A percentile compares a stretch with the other conserved stretches of the same genome.
Conservation (phyloP, 2,329 filamentous ascomycete species). For the Fusarium austroafricanum region DNA sequence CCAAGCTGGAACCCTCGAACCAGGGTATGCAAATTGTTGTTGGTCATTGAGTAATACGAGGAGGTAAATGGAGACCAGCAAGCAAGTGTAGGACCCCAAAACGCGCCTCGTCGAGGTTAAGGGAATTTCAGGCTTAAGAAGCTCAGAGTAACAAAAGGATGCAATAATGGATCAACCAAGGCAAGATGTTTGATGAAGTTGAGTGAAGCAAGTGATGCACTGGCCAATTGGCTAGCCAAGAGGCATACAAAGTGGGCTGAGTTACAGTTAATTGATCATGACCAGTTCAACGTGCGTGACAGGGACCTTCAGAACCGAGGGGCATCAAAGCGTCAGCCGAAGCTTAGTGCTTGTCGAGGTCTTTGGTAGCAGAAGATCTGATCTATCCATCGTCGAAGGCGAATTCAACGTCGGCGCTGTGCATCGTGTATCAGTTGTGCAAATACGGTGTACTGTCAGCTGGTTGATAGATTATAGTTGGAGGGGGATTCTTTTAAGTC, state of each 20-base stretch:
- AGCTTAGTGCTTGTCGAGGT: slow-evolving; percentile 19
- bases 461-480: neutral
- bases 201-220: slow-evolving; percentile 30
- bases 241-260: slow-evolving; percentile 38
- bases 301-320: slow-evolving; percentile 35
- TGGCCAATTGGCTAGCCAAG: slow-evolving; percentile 37
- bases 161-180: slow-evolving; percentile 6
- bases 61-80: neutral
- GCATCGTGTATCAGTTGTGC: slow-evolving; percentile 27
- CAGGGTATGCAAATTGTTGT: slow-evolving; percentile 11
- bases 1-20: slow-evolving; percentile 13
- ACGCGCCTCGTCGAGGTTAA: neutral
- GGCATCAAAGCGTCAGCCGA: slow-evolving; percentile 37
- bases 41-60: slow-evolving; percentile 19
- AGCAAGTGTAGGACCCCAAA: neutral
- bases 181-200: slow-evolving; percentile 26
- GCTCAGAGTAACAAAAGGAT: slow-evolving; percentile 14
- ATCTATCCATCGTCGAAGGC: slow-evolving; percentile 5
- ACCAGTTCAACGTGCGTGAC: slow-evolving; percentile 23
- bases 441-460: slow-evolving; percentile 11
- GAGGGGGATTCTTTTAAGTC: slow-evolving; percentile 6
- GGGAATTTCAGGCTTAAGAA: neutral
- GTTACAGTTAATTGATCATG: slow-evolving; percentile 34
- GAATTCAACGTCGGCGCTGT: slow-evolving; percentile 15
- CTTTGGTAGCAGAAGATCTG: slow-evolving; percentile 20